Base-by-base conservation (phyloP, 2,329 filamentous ascomycete species). In the Alternaria longipes region DNA sequence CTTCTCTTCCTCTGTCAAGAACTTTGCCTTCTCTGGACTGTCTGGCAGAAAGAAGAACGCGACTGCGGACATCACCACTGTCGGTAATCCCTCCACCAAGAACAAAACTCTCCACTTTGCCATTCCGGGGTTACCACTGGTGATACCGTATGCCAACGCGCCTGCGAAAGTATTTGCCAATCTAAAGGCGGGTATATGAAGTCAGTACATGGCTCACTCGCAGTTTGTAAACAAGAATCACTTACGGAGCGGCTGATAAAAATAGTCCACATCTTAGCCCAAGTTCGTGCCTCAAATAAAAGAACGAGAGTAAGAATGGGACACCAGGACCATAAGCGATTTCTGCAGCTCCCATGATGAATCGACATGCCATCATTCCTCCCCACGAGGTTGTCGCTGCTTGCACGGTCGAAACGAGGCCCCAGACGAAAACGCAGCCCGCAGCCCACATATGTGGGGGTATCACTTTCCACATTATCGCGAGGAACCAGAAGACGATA, bases 101-200 rank as follows among this genome's bases (percentile, higher is more conserved):
- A 87, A 87, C 4, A 86, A 66, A 3, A 85, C 79, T 36, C 87
- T 84, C 91, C 90, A 93, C 58, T 84, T 86, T 3, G 86, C 83
- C 44, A 91, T 76, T 7, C 56, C 58, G 3, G 82, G 80, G 67
- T 85, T 81, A 12, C 88, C 86, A 28, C 86, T 85, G 8, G 87
- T 88, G 72, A 91, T 90, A 5, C 73, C 77, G 60, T 77, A 79
- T 9, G 77, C 77, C 9, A 90, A 80, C 3, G 87, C 88, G 2
- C 89, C 89, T 0, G 92, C 91, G 74, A 96, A 94, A 1, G 89
- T 90, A 42, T 92, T 95, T 2, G 93, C 92, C 4, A 97, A 84
- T 1, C 36, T 40, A 18, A 40, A 20, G 7, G 7, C 18, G 0
- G 36, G 36, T 6, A 40, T 18, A 20, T 20, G 8, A 0, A 9